Base-by-base conservation (phyloP, 2,329 filamentous ascomycete genomes). In the Exophiala xenobiotica region DNA sequence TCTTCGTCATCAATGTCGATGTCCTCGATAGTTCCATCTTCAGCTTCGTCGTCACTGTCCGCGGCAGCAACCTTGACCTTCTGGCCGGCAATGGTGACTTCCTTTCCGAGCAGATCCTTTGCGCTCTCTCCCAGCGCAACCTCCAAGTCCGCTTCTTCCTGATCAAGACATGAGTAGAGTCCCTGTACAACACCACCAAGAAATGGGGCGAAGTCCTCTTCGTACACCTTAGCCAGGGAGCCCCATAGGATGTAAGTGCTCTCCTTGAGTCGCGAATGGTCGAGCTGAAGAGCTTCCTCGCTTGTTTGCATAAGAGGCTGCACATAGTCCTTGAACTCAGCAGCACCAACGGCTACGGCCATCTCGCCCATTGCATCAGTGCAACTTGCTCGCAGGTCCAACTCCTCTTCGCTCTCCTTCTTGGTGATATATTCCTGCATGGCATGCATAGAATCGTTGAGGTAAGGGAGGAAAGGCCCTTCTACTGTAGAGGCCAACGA, bases 181-280 rank as follows among this genome's bases (percentile, higher is more conserved):
- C 72, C 73, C 57, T 74, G 71, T 50, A 75, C 67, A 27, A 73
- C 71, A 27, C 74, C 73, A 7, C 70, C 69, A 5, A 76, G 65
- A 68, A 75, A 75, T 20, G 70, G 70, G 49, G 70, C 62, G 58
- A 76, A 76, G 51, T 74, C 70, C 65, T 89, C 87, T 64, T 87
- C 85, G 71, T 97, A 97, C 7, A 97, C 90, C 75, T 95, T 95
- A 57, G 92, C 87, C 67, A 99, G 84, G 33, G 88, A 90, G 60
- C 89, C 90, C 92, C 93, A 99, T 48, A 99, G 80, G 57, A 97
- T 95, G 74, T 96, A 99, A 68, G 90, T 96, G 56, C 90, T 96
- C 77, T 99, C 93, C 70, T 90, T 88, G 45, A 97, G 83, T 51
- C 91, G 83, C 35, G 91, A 88, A 73, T 96, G 91, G 63, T 90